Evolutionary conservation across 805 yeast genomes (phyloP).

Genomic region (Candida namnaoensis): DNA sequence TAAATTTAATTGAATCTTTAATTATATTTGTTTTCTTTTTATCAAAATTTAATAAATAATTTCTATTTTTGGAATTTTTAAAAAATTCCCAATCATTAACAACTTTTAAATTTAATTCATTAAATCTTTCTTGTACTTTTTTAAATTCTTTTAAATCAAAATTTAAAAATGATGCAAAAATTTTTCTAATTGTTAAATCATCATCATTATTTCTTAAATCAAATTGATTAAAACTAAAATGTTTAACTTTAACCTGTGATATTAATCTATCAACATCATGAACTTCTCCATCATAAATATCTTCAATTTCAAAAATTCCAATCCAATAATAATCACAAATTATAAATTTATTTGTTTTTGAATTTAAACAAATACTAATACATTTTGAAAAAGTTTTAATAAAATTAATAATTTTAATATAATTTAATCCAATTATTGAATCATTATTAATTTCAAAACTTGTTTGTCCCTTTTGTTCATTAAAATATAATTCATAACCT

Average conservation of each 20-base stretch:
- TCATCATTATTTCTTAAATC: conserved; percentile 4
- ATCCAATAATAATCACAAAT: conserved; percentile 19
- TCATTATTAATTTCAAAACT: too few species aligned
- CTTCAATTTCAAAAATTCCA: conserved; percentile 17
- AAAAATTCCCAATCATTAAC: conserved; percentile 15
- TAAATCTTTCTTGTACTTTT: conserved; percentile 1
- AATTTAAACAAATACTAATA: conserved; percentile 18
- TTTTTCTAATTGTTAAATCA: conserved; percentile 13
- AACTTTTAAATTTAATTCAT: conserved; percentile 7
- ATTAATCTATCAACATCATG: conserved; percentile 12
- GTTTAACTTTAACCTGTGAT: conserved; percentile 16
- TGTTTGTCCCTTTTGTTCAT: conserved; percentile 6
- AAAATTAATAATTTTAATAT: conserved; percentile 16
- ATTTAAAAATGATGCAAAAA: conserved; percentile 14
- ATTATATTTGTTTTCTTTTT: not conserved
- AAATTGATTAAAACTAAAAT: conserved; percentile 14
- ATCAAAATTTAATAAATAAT: not conserved
- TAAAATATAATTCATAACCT: conserved; percentile 18
- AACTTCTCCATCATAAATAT: conserved; percentile 15
- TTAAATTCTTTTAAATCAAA: conserved; percentile 4
- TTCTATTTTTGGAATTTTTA: not conserved
- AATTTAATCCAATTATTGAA: conserved; percentile 10
- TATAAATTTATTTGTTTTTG: conserved; percentile 15
- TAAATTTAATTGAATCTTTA: conserved; percentile 8
- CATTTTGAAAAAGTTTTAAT: conserved; percentile 16